Conservation (phyloP, 345 rosid genomes). For the Aquilaria malaccensis region DNA sequence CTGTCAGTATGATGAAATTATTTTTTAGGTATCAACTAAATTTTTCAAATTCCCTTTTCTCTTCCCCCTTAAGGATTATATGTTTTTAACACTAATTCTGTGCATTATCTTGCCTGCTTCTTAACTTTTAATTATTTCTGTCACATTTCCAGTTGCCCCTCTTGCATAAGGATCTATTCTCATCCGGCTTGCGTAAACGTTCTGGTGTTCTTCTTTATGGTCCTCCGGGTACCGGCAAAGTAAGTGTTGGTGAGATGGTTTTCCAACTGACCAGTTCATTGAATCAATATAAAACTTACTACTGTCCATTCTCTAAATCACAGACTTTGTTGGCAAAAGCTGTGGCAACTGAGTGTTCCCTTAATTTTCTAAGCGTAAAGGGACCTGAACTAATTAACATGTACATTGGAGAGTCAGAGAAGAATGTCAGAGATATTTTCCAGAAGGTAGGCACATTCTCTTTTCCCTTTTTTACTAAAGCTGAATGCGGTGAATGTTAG, state of each 20-base stretch:
- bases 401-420: constrained; percentile 99
- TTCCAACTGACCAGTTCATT: constrained; percentile 7
- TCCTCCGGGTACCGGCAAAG: constrained; percentile 99
- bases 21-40: too few relatives aligned
- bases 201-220: constrained; percentile 98
- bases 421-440: constrained; percentile 91
- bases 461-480: constrained; percentile 1
- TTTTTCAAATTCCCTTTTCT: not conserved
- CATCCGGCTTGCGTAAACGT: constrained; percentile 92
- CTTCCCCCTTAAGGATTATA: not conserved
- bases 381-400: constrained; percentile 98
- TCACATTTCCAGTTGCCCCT: constrained; percentile 57
- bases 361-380: constrained; percentile 92
- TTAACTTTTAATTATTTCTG: not conserved
- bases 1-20: too few relatives aligned
- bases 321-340: constrained; percentile 97
- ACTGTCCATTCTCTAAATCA: constrained; percentile 19
- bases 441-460: constrained; percentile 50
- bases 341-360: constrained; percentile 96
- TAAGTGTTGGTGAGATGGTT: constrained; percentile 19
- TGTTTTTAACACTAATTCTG: not conserved
- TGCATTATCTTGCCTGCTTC: too few relatives aligned
- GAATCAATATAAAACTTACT: constrained; percentile 5
- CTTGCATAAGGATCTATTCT: constrained; percentile 89
- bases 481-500: not conserved